A percentile compares a stretch with the other conserved stretches of the same genome.
phyloP scores from a whole-genome alignment of 345 rosid species.

The Eucalyptus grandis region DNA sequence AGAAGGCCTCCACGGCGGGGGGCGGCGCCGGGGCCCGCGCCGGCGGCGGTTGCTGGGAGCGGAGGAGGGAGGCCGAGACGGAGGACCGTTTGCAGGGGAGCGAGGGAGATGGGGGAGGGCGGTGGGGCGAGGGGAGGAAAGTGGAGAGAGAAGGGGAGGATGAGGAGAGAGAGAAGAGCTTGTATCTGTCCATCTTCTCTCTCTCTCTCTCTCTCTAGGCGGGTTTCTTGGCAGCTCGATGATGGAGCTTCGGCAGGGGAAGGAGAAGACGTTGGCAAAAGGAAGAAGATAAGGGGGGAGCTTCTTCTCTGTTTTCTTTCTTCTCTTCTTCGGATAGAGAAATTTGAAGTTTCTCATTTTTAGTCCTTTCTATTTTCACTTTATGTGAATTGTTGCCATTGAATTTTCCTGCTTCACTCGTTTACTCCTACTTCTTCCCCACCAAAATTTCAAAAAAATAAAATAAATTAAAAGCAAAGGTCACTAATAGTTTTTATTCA shows the following conservation, averaged over 20 bases:
- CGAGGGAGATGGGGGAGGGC: not conserved
- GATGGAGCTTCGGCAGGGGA: not conserved
- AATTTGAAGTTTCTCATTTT: not conserved
- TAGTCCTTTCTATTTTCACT: not conserved
- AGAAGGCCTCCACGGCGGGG: slow-evolving; percentile 42
- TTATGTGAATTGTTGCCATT: not conserved
- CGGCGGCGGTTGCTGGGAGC: slow-evolving; percentile 1
- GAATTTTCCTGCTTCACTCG: not conserved
- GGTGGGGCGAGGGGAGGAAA: not conserved
- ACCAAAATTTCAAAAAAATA: not conserved
- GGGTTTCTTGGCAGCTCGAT: not conserved
- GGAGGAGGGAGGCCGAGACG: slow-evolving; percentile 2
- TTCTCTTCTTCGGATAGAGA: not conserved
- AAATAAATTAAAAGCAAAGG: not conserved
- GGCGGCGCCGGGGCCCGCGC: not conserved
- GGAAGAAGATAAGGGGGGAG: not conserved
- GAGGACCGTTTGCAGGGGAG: not conserved
- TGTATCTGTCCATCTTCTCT: not conserved
- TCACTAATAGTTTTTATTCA: not conserved
- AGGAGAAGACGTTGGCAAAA: not conserved
- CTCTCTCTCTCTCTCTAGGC: not conserved
- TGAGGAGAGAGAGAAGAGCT: not conserved
- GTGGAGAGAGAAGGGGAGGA: not conserved
- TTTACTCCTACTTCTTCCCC: not conserved
- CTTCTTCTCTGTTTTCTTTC: not conserved